Evolutionary conservation across 345 rosid species (phyloP).

Genomic region (Moricandia arvensis): DNA sequence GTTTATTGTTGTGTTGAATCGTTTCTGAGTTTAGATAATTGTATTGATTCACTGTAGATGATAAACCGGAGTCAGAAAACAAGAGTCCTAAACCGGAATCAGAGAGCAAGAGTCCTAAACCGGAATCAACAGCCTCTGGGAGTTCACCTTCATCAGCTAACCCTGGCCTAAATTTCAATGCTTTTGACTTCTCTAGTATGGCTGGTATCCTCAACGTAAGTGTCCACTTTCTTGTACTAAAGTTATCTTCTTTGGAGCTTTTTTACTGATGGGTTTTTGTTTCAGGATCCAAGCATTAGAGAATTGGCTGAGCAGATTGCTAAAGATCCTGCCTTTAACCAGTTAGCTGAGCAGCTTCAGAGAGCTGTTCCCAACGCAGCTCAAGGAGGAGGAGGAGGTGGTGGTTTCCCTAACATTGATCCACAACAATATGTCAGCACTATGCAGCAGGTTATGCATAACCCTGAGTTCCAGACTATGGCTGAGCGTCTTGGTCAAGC

Average conservation of each 20-base stretch:
- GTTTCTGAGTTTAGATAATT: constrained; percentile 3
- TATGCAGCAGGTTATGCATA: constrained; percentile 97
- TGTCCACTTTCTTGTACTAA: background rate
- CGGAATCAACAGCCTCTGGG: constrained; percentile 54
- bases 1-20: background rate
- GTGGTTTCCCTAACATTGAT: constrained; percentile 63
- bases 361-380: constrained; percentile 63
- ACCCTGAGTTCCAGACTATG: constrained; percentile 92
- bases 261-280: background rate
- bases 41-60: constrained; percentile 38
- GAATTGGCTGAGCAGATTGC: constrained; percentile 93
- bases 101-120: constrained; percentile 14
- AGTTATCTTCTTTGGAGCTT: background rate
- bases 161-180: constrained; percentile 52
- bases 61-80: constrained; percentile 40
- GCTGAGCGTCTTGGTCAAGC: constrained; percentile 93
- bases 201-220: constrained; percentile 76
- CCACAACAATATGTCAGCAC: constrained; percentile 72
- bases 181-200: constrained; percentile 93
- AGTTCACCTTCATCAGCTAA: constrained; percentile 47
- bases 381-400: constrained; percentile 43
- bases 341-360: constrained; percentile 96
- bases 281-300: constrained; percentile 89
- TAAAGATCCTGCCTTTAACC: constrained; percentile 88
- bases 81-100: constrained; percentile 51